Base-by-base conservation (phyloP, 257 asterid genomes). In the Galeopsis tetrahit region DNA sequence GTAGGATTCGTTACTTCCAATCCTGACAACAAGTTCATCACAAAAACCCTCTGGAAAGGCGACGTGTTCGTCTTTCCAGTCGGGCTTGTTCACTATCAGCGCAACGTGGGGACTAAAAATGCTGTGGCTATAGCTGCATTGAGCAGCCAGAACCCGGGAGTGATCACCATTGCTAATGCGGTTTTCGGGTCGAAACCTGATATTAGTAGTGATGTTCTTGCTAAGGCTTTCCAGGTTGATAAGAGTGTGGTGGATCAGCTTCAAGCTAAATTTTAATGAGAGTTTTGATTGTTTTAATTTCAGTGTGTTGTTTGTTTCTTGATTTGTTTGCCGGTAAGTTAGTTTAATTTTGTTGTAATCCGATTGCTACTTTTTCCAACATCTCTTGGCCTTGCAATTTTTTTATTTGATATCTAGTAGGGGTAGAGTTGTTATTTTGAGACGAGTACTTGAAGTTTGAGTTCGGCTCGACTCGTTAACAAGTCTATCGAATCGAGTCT, bases 1-100 rank as follows among this genome's bases (percentile, higher is more conserved):
- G 81, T 82, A 0, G 88, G 86, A 3, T 84, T 84, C 4, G 79
- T 83, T 5, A 70, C 85, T 3, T 68, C 85, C 7, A 58, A 72
- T 34, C 85, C 87, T 0, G 57, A 32, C 3, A 60, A 78, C 15
- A 72, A 34, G 10, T 66, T 53, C 48, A 66, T 78, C 48, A 76
- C 39, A 2, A 81, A 81, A 38, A 55, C 61, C 6, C 82, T 84
- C 33, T 31, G 62, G 11, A 70, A 69, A 51, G 89, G 85, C 1
- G 85, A 82, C 3, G 82, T 70, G 0, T 82, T 80, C 46, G 84
- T 76, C 4, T 43, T 79, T 2, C 87, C 72, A 0, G 15, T 65
- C 11, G 78, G 72, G 4, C 72, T 73, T 1, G 32, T 73, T 33
- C 78, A 73, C 61, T 73, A 2, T 58, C 78, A 73, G 14, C 67